A percentile compares a stretch with the other conserved stretches of the same genome.
Evolutionary conservation across 768 basidiomycete genomes (phyloP).

Genomic region (Pleurotus citrinopileatus): DNA sequence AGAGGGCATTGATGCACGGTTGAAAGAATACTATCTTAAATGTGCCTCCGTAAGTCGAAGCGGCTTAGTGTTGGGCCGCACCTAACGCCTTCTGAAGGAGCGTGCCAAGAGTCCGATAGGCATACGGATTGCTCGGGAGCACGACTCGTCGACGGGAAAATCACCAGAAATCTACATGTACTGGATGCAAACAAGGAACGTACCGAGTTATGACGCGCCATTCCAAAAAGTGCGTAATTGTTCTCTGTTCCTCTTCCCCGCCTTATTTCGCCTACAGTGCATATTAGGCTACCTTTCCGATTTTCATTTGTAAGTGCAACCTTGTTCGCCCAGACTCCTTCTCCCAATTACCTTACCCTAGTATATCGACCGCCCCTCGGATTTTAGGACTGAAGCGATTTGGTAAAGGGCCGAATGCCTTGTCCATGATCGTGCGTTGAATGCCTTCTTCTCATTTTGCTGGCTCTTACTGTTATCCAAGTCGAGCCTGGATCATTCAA

Average conservation of each 20-base stretch:
- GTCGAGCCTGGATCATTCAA: constrained; percentile 77
- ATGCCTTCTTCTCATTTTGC: not conserved
- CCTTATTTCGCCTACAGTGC: constrained; percentile 42
- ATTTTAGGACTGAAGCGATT: constrained; percentile 52
- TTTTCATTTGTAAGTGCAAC: constrained; percentile 64
- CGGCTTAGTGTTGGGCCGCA: not conserved
- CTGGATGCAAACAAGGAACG: constrained; percentile 77
- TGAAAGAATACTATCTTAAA: constrained; percentile 31
- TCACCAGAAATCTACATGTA: constrained; percentile 50
- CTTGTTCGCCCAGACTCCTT: not conserved
- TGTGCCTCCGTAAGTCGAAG: constrained; percentile 24
- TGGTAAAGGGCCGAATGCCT: constrained; percentile 44
- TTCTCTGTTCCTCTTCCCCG: not conserved
- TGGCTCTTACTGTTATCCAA: constrained; percentile 20
- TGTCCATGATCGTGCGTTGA: constrained; percentile 60
- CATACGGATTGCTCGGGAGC: constrained; percentile 50
- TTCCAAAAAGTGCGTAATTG: constrained; percentile 66
- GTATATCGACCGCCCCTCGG: constrained; percentile 52
- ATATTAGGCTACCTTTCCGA: constrained; percentile 82
- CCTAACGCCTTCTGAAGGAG: constrained; percentile 42
- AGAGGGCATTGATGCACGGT: constrained; percentile 27
- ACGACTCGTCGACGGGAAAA: constrained; percentile 42
- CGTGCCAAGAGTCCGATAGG: constrained; percentile 66
- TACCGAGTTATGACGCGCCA: constrained; percentile 61
- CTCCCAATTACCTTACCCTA: constrained; percentile 24